Evolutionary conservation across 805 yeast species (phyloP), one percentile per base, ranked within the genome.

Genomic region (Blastobotrys robertii): DNA sequence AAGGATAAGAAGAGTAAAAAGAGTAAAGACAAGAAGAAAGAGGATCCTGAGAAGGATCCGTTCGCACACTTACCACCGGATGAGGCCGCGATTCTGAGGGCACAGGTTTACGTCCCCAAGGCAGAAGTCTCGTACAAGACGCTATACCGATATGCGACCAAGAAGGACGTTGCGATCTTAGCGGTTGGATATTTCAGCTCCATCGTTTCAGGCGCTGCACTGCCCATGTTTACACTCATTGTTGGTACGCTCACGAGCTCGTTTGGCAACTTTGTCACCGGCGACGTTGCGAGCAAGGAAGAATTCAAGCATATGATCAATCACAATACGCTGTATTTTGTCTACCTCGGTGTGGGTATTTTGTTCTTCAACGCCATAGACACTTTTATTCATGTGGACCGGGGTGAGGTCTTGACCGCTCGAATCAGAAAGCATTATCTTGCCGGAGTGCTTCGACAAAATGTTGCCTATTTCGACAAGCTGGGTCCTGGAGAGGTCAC

Each of bases 401-500:
- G 63, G 7, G 72, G 72, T 19, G 72, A 68, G 50, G 55, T 63
- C 10, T 50, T 67, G 30, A 53, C 73, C 2, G 60, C 67, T 7
- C 51, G 69, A 15, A 62, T 64, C 47, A 60, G 70, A 13, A 59
- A 62, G 45, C 44, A 55, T 34, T 66, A 65, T 43, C 50, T 66
- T 25, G 46, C 52, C 41, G 63, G 69, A 1, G 53, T 64, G 8
- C 51, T 66, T 37, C 55, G 66, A 34, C 70, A 66, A 46, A 66
- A 66, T 38, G 59, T 66, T 32, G 71, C 65, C 15, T 67, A 59
- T 44, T 67, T 66, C 44, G 70, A 66, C 47, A 56, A 58, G 36
- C 54, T 66, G 11, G 70, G 70, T 11, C 55, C 68, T n/a, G 70
- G 70, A 11, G 67, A 64, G 42, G 65, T 66, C 32, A 64, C 70